A percentile compares a stretch with the other conserved stretches of the same genome.
Evolutionary conservation across 768 basidiomycete genomes (phyloP).

Genomic region (Pholiota conissans): DNA sequence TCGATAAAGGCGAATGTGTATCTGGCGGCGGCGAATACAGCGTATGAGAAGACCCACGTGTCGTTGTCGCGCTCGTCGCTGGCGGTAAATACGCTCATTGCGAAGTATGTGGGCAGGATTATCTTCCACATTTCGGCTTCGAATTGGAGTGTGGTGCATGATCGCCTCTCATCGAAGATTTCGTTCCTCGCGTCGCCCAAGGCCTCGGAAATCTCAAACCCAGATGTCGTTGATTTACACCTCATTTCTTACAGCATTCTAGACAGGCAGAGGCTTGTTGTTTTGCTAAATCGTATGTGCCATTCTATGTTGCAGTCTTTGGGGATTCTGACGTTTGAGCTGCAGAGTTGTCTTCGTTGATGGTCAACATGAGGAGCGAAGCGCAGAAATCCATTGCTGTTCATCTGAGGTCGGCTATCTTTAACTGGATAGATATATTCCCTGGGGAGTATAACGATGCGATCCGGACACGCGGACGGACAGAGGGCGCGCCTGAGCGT

Average conservation of each 20-base stretch:
- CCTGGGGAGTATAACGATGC: conserved; percentile 78
- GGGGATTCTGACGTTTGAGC: conserved; percentile 1
- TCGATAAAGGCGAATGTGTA: conserved; percentile 43
- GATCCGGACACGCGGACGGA: conserved; percentile 56
- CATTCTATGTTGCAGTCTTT: not conserved
- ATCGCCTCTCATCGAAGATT: conserved; percentile 69
- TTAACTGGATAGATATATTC: conserved; percentile 88
- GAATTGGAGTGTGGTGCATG: conserved; percentile 81
- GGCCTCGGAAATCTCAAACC: conserved; percentile 27
- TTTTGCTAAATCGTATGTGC: conserved; percentile 65
- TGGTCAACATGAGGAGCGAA: conserved; percentile 79
- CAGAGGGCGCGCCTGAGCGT: conserved; percentile 84
- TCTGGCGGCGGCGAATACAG: conserved; percentile 34
- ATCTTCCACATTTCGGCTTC: conserved; percentile 86
- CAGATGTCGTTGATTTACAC: conserved; percentile 74
- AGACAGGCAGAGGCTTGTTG: conserved; percentile 65
- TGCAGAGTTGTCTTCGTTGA: conserved; percentile 74
- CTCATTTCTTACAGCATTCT: conserved; percentile 78
- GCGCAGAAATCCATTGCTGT: conserved; percentile 71
- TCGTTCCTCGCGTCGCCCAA: conserved; percentile 50
- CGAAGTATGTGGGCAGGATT: conserved; percentile 74
- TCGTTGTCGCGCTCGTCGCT: conserved; percentile 54
- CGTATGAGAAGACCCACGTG: conserved; percentile 65
- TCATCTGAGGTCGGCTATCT: conserved; percentile 75
- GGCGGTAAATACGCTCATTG: conserved; percentile 61